Conservation (phyloP, 2,329 filamentous ascomycete species). For the Dryadomyces sulphureus region DNA sequence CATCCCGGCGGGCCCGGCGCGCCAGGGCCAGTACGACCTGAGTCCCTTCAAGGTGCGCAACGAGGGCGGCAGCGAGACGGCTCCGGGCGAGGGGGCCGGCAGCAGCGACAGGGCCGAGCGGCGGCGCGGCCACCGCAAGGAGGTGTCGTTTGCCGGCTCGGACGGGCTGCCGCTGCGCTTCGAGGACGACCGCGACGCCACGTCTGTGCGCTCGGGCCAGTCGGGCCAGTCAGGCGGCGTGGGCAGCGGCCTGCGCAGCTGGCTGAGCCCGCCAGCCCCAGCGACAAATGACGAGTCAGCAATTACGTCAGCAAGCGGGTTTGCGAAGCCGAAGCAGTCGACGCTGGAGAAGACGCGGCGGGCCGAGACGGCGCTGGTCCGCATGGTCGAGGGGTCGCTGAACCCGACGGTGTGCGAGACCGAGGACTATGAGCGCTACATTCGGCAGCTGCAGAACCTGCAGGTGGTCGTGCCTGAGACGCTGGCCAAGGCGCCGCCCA, state of each 20-base stretch:
- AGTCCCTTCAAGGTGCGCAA: conserved; percentile 77
- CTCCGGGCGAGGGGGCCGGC: neutral
- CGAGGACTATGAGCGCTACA: conserved; percentile 77
- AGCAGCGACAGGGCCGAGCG: conserved; percentile 27
- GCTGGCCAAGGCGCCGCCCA: neutral
- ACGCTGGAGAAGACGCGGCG: conserved; percentile 63
- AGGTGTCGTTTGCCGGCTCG: conserved; percentile 54
- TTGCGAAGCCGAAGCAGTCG: conserved; percentile 35
- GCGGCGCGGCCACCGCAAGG: conserved; percentile 37
- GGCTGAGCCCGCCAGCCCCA: conserved; percentile 5
- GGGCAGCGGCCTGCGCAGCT: conserved; percentile 5
- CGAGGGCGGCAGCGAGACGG: conserved; percentile 25
- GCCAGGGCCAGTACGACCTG: conserved; percentile 63
- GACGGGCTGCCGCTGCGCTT: conserved; percentile 16
- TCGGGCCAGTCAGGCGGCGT: neutral
- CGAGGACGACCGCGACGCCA: conserved; percentile 23
- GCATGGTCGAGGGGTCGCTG: conserved; percentile 72
- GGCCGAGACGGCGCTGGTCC: conserved; percentile 76
- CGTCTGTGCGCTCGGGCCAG: conserved; percentile 20
- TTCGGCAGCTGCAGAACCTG: conserved; percentile 77
- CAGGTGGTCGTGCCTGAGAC: conserved; percentile 50
- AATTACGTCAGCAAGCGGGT: neutral
- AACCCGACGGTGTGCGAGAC: conserved; percentile 75
- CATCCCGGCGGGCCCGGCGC: conserved; percentile 58
- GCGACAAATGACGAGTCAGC: conserved; percentile 8